A percentile compares a stretch with the other conserved stretches of the same genome.
These are phyloP conservation scores for Pichia pseudocactophila DNA, from an alignment of 805 yeast genomes.

Conservation along the genomic window DNA sequence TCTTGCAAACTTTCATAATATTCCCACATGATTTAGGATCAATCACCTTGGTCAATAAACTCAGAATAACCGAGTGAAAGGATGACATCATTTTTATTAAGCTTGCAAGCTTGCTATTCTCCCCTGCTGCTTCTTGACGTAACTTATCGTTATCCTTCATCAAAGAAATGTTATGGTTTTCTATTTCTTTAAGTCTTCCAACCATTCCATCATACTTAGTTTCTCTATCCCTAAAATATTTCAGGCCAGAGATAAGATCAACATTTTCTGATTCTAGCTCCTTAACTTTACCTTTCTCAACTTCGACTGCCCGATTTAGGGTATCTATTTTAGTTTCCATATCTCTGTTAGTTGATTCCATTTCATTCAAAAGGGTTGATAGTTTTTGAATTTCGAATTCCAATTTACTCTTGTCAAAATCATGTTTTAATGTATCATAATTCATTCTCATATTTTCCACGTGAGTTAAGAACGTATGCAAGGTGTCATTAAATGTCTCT, in stretches of 20 bases:
- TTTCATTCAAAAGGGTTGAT: not conserved
- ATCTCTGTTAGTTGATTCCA: not conserved
- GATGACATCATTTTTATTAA: not conserved
- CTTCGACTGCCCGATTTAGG: not conserved
- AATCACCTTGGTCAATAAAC: not conserved
- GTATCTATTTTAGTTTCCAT: not conserved
- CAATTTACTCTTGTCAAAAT: too few species aligned
- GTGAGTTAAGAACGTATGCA: not conserved
- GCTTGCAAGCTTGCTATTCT: not conserved
- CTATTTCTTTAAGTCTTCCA: not conserved
- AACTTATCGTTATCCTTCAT: not conserved
- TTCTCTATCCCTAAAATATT: not conserved
- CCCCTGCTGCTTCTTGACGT: not conserved
- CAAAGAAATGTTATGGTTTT: not conserved
- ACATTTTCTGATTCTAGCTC: not conserved
- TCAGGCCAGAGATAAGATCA: not conserved
- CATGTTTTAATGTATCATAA: too few species aligned
- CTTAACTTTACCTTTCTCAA: not conserved
- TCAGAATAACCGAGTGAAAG: constrained; percentile 1
- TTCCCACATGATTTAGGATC: constrained; percentile 5
- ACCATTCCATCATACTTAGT: not conserved
- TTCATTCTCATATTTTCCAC: not conserved
- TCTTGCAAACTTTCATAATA: not conserved
- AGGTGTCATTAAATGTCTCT: not conserved
- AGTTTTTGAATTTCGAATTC: not conserved